Conservation (phyloP, 257 asterid species). For the Salvia splendens region DNA sequence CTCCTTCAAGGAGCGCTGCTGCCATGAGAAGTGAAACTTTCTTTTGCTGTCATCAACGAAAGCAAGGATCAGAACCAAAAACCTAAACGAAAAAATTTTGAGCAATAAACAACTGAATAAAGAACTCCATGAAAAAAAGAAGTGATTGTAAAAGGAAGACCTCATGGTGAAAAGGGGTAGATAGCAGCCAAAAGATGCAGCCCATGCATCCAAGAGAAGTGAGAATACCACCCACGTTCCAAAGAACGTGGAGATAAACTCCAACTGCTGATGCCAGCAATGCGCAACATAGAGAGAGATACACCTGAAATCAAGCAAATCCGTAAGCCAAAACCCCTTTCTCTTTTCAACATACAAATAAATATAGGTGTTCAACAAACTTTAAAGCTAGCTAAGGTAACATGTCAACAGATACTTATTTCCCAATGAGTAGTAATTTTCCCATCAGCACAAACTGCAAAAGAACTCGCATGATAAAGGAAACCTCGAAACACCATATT, state of each 20-base stretch:
- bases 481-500: neutral
- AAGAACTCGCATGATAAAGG: neutral
- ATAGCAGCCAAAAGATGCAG: slow-evolving; percentile 62
- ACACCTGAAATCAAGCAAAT: slow-evolving; percentile 56
- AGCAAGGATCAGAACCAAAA: neutral
- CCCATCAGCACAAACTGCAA: neutral
- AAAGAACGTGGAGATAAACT: slow-evolving; percentile 80
- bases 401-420: neutral
- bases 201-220: slow-evolving; percentile 73
- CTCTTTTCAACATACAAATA: neutral
- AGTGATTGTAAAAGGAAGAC: slow-evolving; percentile 30
- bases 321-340: neutral
- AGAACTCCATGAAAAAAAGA: neutral
- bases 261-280: slow-evolving; percentile 83
- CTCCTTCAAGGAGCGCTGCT: slow-evolving; percentile 77
- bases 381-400: neutral
- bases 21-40: slow-evolving; percentile 82
- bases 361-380: neutral
- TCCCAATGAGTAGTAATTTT: neutral
- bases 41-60: slow-evolving; percentile 56
- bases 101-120: neutral
- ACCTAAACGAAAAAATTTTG: neutral
- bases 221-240: slow-evolving; percentile 83
- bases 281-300: slow-evolving; percentile 83
- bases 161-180: slow-evolving; percentile 64